These are phyloP conservation scores for Podila epigama DNA, from an alignment of 192 early-diverging fungal species.

Conservation along the genomic window DNA sequence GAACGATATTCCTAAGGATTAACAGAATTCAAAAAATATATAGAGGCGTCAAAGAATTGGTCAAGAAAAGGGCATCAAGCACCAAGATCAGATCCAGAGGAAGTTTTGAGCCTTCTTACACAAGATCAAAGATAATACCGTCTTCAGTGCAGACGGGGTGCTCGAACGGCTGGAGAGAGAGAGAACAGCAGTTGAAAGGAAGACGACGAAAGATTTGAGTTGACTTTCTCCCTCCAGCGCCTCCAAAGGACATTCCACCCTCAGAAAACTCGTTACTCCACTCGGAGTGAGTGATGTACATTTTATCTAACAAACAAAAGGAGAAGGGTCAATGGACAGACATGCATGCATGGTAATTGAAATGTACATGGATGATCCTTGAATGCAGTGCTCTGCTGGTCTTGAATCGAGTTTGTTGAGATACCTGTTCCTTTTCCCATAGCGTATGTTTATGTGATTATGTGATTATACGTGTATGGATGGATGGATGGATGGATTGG, in stretches of 20 bases:
- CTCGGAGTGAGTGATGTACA: constrained; percentile 88
- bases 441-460: too few species aligned
- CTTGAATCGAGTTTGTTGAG: background rate
- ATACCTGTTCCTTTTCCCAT: constrained; percentile 51
- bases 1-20: constrained; percentile 71
- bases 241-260: constrained; percentile 69
- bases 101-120: too few species aligned
- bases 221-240: constrained; percentile 62
- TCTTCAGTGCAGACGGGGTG: constrained; percentile 86
- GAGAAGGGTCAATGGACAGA: too few species aligned
- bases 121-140: constrained; percentile 88
- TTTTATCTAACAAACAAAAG: constrained; percentile 74
- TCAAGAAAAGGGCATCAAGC: too few species aligned
- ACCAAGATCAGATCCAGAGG: too few species aligned
- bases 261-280: constrained; percentile 66
- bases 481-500: background rate
- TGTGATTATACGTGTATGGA: background rate
- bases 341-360: background rate
- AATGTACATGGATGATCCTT: background rate
- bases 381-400: background rate
- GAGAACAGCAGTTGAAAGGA: constrained; percentile 87
- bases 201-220: constrained; percentile 72
- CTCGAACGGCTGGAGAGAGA: constrained; percentile 90
- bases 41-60: background rate
- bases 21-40: background rate